Percentiles rank a stretch among this genome's conserved stretches.
Evolutionary conservation across 176 grass and related monocot species (phyloP).

Genomic region (Chrysopogon serrulatus): DNA sequence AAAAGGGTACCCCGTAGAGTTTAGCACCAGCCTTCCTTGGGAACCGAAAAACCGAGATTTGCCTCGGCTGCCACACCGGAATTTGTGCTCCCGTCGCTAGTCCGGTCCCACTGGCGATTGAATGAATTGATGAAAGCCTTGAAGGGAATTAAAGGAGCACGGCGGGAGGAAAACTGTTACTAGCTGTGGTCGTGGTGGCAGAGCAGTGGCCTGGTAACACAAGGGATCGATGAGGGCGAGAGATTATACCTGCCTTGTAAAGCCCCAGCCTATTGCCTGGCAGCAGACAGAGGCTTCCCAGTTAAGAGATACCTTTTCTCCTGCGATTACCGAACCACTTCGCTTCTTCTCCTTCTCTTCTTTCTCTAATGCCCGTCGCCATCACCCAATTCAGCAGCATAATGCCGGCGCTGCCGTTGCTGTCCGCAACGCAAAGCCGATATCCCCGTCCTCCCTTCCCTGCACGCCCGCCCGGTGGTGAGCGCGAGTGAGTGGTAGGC

Average conservation of each 20-base stretch:
- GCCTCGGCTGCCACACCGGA: not conserved
- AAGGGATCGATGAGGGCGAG: not conserved
- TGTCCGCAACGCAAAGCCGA: slow-evolving; percentile 3
- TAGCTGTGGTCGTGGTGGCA: not conserved
- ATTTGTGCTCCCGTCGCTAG: slow-evolving; percentile 26
- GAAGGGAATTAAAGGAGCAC: not conserved
- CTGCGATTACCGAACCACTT: slow-evolving; percentile 26
- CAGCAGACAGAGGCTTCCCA: slow-evolving; percentile 30
- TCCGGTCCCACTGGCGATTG: not conserved
- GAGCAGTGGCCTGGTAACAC: not conserved
- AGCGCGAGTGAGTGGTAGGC: slow-evolving; percentile 27
- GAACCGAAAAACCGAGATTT: slow-evolving; percentile 15
- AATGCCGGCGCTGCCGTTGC: slow-evolving; percentile 23
- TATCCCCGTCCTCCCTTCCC: not conserved
- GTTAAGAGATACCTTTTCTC: slow-evolving; percentile 52
- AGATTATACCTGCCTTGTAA: slow-evolving; percentile 37
- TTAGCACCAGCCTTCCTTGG: not conserved
- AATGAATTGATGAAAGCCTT: not conserved
- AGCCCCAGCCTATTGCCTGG: slow-evolving; percentile 23
- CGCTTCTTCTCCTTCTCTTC: not conserved
- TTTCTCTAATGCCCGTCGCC: slow-evolving; percentile 31
- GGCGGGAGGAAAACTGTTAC: not conserved
- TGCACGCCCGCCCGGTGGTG: not conserved
- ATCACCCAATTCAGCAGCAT: slow-evolving; percentile 36
- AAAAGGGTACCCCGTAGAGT: not conserved